Evolutionary conservation across 257 asterid species (phyloP), one percentile per base, ranked within the genome.

Genomic region (Coffea canephora): DNA sequence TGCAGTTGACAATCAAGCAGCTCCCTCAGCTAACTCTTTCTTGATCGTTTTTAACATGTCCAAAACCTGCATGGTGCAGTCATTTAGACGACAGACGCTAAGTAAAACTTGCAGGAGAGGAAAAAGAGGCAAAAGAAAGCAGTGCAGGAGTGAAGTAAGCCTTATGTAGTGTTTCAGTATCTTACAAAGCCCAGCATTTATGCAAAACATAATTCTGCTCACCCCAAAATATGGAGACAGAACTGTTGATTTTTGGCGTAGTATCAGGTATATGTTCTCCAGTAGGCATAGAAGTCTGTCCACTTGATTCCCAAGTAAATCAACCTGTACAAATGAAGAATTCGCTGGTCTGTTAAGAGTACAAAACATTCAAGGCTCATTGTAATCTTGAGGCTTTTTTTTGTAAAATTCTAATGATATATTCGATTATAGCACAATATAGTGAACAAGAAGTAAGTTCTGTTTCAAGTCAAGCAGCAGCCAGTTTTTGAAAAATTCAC

Each of bases 301-400:
- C 78, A 91, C 98, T 73, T 92, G 91, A 88, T 94, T 90, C 34
- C 95, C 98, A 10, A 92, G 93, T 79, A 91, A 80, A 90, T 94
- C 96, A 70, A 94, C 98, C 97, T 92, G 79, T 73, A 75, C 12
- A 21, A 11, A 73, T 39, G 66, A 78, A 66, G 70, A 55, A 75
- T 3, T 41, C 4, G 13, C 54, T 2, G 31, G 23, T 10, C 73
- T 48, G 25, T 8, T 8, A 65, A 65, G 0, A 10, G 13, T 11
- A 6, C 43, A n/a, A 36, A 31, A 39, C 3, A 25, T 7, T 0
- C 1, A 27, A 68, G 5, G 12, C 36, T 65, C 8, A 25, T 39
- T 49, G 23, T 11, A n/a, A 10, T 69, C 12, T 41, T 13, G 25
- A 31, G 49, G 0, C 43, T 39, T 39, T 43, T 46, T 27, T 6